Conservation (phyloP, 208 protist genomes). For the Leptomonas pyrrhocoris region DNA sequence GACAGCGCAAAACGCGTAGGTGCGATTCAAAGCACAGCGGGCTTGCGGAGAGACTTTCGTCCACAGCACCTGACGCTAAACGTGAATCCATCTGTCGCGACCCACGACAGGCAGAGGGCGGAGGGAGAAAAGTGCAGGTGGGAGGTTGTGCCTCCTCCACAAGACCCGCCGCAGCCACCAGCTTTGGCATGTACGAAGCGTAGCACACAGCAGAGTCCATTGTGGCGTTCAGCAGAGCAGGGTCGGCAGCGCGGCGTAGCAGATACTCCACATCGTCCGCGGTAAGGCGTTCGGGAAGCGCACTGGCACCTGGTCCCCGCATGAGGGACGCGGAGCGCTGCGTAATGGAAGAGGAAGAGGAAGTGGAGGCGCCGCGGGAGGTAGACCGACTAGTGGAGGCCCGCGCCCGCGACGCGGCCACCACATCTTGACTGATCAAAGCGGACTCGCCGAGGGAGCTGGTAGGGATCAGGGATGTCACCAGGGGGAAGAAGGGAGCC, state of each 20-base stretch:
- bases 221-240: constrained; percentile 5
- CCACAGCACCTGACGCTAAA: not conserved
- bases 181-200: constrained; percentile 15
- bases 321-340: constrained; percentile 9
- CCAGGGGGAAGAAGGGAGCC: constrained; percentile 50
- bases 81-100: not conserved
- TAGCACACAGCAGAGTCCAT: constrained; percentile 23
- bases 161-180: constrained; percentile 16
- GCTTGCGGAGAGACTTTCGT: not conserved
- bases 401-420: constrained; percentile 43
- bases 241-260: constrained; percentile 16
- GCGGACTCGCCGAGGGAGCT: constrained; percentile 45
- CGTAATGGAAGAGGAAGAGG: not conserved
- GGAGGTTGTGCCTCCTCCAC: constrained; percentile 21
- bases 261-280: constrained; percentile 24
- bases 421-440: constrained; percentile 67
- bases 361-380: constrained; percentile 19
- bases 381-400: constrained; percentile 19
- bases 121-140: constrained; percentile 8
- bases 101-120: constrained; percentile 26
- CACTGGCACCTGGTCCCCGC: not conserved
- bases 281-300: constrained; percentile 2
- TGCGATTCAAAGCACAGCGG: constrained; percentile 29
- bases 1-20: constrained; percentile 42
- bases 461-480: constrained; percentile 43